Evolutionary conservation across 805 yeast genomes (phyloP), one percentile per base, ranked within the genome.

Genomic region (Ogataea zsoltii): DNA sequence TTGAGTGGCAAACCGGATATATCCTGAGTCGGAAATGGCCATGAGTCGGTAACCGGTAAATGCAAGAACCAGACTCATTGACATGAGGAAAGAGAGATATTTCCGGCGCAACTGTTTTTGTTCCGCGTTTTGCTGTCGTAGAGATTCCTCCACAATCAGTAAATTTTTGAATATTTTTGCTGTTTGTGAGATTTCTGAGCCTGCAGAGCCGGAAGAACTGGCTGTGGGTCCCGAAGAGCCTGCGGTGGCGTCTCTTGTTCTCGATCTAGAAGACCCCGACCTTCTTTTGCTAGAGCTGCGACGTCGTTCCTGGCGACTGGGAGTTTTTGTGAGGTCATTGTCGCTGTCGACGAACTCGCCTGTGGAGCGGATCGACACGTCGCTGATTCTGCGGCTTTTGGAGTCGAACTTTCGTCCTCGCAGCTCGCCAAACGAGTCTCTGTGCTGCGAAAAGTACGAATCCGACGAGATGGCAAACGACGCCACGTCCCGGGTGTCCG

Each of bases 151-250:
- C 42, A 91, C 65, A 13, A 92, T 85, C 38, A 92, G 69, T 54
- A 94, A 66, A 62, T 92, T 90, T 38, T 95, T 76, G 63, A 84
- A 88, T 13, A 89, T 82, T 70, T 85, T 83, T 1, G 90, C 86
- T 0, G 86, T 58, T 31, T 59, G 58, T 1, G 61, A 55, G 16
- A 58, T 50, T 38, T 60, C 64, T 0, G 54, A 47, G 11, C 53
- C 48, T n/a, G 46, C 33, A 10, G 44, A 40, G 12, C 34, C 37
- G 12, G 30, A 29, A 10, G 37, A 15, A 14, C 44, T 45, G n/a
- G 41, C 6, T 12, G 14, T 40, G 15, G 41, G 12, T 23, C 26
- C 42, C 12, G 41, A 29, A 5, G 42, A 44, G 13, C 46, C 37
- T 14, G 21, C 40, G 13, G 46, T 25, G 12, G 33, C 31, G 35